Conservation (phyloP, 345 rosid species). For the Hibiscus syriacus region DNA sequence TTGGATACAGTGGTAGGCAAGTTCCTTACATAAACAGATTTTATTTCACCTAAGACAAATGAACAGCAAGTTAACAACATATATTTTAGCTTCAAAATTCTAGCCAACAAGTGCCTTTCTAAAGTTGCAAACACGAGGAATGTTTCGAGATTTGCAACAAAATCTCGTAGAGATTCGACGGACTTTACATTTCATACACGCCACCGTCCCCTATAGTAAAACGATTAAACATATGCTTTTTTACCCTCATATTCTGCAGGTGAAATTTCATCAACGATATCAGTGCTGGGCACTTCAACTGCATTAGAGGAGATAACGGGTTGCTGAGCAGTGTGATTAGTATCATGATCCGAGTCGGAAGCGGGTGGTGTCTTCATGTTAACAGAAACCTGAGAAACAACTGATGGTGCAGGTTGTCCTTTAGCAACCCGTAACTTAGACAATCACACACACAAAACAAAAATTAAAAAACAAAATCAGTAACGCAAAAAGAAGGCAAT, state of each 20-base stretch:
- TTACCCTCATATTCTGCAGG: conserved; percentile 49
- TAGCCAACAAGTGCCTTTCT: background rate
- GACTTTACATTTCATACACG: background rate
- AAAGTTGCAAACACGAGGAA: conserved; percentile 2
- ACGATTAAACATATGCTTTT: background rate
- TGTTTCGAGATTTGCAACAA: background rate
- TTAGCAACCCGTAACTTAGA: conserved; percentile 52
- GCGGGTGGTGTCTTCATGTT: conserved; percentile 24
- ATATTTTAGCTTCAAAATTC: conserved; percentile 1
- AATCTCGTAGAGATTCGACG: background rate
- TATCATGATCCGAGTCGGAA: conserved; percentile 38
- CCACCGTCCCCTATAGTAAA: background rate
- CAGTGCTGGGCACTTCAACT: conserved; percentile 32
- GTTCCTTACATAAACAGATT: conserved; percentile 62
- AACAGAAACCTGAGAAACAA: conserved; percentile 26
- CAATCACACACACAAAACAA: no score
- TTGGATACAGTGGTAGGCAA: conserved; percentile 44
- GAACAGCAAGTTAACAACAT: background rate
- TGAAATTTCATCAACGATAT: conserved; percentile 33
- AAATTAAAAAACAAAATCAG: conserved; percentile 4
- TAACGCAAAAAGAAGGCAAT: background rate
- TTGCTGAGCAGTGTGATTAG: conserved; percentile 28
- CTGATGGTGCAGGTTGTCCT: conserved; percentile 38
- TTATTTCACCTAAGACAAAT: conserved; percentile 45
- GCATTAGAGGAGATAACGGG: conserved; percentile 21